Evolutionary conservation across 2,329 filamentous ascomycete genomes (phyloP).

Genomic region (Catunica adiposa): DNA sequence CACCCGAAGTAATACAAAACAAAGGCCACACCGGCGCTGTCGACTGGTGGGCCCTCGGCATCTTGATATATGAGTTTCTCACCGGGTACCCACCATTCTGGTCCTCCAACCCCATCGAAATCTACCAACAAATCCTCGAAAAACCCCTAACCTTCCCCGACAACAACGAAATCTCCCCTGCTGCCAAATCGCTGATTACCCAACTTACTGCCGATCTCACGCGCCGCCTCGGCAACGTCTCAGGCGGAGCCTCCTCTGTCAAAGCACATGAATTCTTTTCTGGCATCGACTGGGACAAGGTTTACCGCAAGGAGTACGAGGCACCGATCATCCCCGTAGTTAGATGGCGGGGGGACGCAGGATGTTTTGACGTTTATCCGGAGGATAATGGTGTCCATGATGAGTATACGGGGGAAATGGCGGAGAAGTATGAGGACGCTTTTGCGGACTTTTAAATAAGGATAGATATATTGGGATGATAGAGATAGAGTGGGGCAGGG

Average conservation of each 20-base stretch:
- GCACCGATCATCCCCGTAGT: constrained; percentile 66
- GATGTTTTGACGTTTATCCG: constrained; percentile 73
- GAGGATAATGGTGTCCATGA: constrained; percentile 52
- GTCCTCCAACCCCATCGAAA: constrained; percentile 74
- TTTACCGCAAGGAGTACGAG: constrained; percentile 44
- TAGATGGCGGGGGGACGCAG: constrained; percentile 53
- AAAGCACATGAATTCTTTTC: constrained; percentile 64
- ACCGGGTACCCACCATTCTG: constrained; percentile 77
- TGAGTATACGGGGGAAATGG: constrained; percentile 52
- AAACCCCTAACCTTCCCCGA: constrained; percentile 60
- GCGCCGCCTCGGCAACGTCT: constrained; percentile 61
- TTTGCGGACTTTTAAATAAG: constrained; percentile 51
- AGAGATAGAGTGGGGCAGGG: too few species aligned
- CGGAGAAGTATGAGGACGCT: constrained; percentile 49
- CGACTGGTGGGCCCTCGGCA: constrained; percentile 78
- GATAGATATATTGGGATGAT: too few species aligned
- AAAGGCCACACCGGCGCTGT: constrained; percentile 62
- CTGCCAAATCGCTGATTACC: constrained; percentile 59
- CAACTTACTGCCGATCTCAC: constrained; percentile 64
- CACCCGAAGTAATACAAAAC: constrained; percentile 70
- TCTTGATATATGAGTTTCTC: constrained; percentile 69
- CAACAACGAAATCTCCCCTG: constrained; percentile 45
- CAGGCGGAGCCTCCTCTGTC: constrained; percentile 53
- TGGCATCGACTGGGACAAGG: constrained; percentile 55
- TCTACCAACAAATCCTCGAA: constrained; percentile 72